Conservation (phyloP, 768 basidiomycete species). For the Mrakia gelida region DNA sequence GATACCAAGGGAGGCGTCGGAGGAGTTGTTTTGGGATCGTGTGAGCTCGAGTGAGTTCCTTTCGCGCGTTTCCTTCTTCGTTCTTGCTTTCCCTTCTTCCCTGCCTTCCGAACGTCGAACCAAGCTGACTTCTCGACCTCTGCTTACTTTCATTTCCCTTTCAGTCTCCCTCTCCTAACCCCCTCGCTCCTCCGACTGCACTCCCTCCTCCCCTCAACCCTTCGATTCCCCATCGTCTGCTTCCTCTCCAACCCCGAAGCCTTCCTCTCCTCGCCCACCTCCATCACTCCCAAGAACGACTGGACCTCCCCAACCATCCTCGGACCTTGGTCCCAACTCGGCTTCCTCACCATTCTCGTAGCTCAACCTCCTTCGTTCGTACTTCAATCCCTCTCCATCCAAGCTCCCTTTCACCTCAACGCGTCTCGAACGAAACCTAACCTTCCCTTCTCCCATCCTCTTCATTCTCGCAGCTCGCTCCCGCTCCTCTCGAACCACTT, state of each 20-base stretch:
- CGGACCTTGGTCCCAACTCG: not conserved
- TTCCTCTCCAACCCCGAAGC: conserved; percentile 1
- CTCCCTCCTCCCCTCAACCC: conserved; percentile 6
- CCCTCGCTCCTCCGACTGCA: not conserved
- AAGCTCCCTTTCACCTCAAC: not conserved
- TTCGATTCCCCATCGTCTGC: conserved; percentile 7
- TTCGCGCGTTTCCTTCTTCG: not conserved
- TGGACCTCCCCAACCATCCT: not conserved
- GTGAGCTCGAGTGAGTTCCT: not conserved
- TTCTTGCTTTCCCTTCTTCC: no score
- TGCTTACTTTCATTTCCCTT: not conserved
- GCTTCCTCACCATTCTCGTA: not conserved
- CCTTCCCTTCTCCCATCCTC: not conserved
- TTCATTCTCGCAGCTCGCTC: not conserved
- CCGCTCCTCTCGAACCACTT: conserved; percentile 1
- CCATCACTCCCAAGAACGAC: not conserved
- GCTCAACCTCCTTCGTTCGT: not conserved
- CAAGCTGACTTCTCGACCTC: not conserved
- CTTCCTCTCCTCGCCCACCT: not conserved
- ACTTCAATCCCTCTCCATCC: not conserved
- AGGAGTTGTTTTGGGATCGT: not conserved
- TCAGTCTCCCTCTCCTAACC: not conserved
- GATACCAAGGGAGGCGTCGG: not conserved
- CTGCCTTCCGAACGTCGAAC: no score
- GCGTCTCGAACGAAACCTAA: not conserved